Base-by-base conservation (phyloP, 768 basidiomycete genomes). In the Hypholoma fasciculare region DNA sequence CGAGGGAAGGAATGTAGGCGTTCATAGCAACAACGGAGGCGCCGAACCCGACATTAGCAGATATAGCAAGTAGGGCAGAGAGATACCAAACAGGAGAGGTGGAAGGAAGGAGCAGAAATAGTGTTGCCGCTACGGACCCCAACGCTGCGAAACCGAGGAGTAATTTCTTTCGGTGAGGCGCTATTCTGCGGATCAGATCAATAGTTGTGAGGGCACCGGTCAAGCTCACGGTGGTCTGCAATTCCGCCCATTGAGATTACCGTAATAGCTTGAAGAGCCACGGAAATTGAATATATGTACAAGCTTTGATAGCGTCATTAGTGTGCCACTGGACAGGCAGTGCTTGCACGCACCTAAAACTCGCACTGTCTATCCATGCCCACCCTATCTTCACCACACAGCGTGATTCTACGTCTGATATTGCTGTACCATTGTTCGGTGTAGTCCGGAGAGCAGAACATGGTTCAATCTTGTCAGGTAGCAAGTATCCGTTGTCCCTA, bases 181-280 rank as follows among this genome's bases (percentile, higher is more conserved):
- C 71, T 76, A 54, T 36, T 23, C 58, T 42, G 43, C 40, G 27
- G 49, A 9, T 42, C 43, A 37, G 61, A 11, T 39, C 27, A 14
- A 23, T 20, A 5, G 43, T 14, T 5, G 14, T 17, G n/a, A 38
- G n/a, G 27, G 20, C 30, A 51, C 20, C 36, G 42, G 43, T 78
- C 90, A 58, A 34, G 30, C 30, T 34, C 64, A 96, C 94, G 87
- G 61, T 91, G 85, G 73, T 98, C 94, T 1, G 96, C 96, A 55
- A 96, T 87, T 14, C 86, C 86, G 7, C 94, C 93, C 81, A 97
- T 91, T 5, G 96, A 95, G 55, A 99, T 94, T 39, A 99, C 94
- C 0, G 89, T 92, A n/a, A 98, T 66, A 0, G 95, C 96, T 69
- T 98, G 96, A 0, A 96, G 72, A 0, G 89, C 89, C 1, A 98